A percentile compares a stretch with the other conserved stretches of the same genome.
These are phyloP conservation scores for Cotoneaster glaucophyllus DNA, from an alignment of 306 rosid genomes.

Conservation along the genomic window DNA sequence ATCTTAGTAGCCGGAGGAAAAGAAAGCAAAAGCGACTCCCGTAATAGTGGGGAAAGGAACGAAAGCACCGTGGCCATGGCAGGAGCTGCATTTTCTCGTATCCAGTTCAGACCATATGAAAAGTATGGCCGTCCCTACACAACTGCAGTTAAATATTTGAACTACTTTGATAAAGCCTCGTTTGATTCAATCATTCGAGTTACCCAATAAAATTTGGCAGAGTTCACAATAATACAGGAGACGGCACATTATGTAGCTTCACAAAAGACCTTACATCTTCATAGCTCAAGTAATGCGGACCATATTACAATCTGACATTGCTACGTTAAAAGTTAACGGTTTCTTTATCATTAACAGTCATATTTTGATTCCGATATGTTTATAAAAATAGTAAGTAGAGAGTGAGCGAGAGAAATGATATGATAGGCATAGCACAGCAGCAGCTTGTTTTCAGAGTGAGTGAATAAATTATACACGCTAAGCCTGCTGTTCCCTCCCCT, in stretches of 20 bases:
- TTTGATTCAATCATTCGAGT: not conserved
- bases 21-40: too few species aligned
- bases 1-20: too few species aligned
- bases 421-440: too few species aligned
- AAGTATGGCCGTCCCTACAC: not conserved
- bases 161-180: not conserved
- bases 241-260: not conserved
- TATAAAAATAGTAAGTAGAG: too few species aligned
- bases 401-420: not conserved
- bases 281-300: not conserved
- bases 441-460: too few species aligned
- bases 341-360: too few species aligned
- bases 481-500: constrained; percentile 67
- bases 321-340: too few species aligned
- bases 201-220: not conserved
- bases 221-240: not conserved
- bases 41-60: too few species aligned
- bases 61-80: not conserved
- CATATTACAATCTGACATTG: not conserved
- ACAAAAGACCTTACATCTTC: not conserved
- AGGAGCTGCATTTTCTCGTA: not conserved
- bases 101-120: not conserved
- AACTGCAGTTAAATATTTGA: not conserved
- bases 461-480: constrained; percentile 29
- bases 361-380: too few species aligned